Percentiles rank a stretch among this genome's conserved stretches.
These are phyloP conservation scores for Sarcodon aspratus DNA, from an alignment of 768 basidiomycete species.

Conservation along the genomic window DNA sequence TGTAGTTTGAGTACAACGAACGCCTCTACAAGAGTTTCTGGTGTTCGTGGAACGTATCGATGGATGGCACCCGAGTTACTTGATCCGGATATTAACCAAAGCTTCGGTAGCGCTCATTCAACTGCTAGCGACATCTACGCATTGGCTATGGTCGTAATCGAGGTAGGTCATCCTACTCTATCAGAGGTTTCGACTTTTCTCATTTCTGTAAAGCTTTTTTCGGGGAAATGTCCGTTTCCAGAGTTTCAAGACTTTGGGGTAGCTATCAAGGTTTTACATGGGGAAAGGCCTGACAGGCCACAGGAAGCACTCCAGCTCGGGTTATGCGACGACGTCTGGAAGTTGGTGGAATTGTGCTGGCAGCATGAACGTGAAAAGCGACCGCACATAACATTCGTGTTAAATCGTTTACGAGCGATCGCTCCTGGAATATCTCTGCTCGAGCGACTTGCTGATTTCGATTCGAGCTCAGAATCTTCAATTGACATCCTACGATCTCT, in stretches of 20 bases:
- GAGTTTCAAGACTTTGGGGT: slow-evolving; percentile 1
- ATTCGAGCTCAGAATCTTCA: too few species aligned
- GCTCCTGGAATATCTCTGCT: not conserved
- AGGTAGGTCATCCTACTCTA: slow-evolving; percentile 1
- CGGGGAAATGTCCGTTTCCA: not conserved
- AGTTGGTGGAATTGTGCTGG: slow-evolving; percentile 5
- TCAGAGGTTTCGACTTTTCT: not conserved
- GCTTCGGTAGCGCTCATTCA: not conserved
- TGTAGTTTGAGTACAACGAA: slow-evolving; percentile 7
- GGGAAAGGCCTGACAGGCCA: not conserved
- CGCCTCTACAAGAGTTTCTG: not conserved
- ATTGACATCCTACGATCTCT: too few species aligned
- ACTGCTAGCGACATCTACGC: slow-evolving; percentile 10
- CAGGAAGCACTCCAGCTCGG: not conserved
- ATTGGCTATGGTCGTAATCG: slow-evolving; percentile 7
- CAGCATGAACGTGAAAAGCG: not conserved
- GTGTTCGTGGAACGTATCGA: slow-evolving; percentile 5
- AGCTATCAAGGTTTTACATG: not conserved
- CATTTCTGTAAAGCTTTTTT: slow-evolving; percentile 1
- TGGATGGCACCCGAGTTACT: slow-evolving; percentile 14
- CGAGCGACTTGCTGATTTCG: too few species aligned
- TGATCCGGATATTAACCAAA: not conserved
- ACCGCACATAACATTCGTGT: not conserved
- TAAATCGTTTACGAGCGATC: not conserved
- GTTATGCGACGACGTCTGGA: slow-evolving; percentile 2